A percentile compares a stretch with the other conserved stretches of the same genome.
Evolutionary conservation across 208 protist species (phyloP).

Genomic region (Vickermania spadyakhi): DNA sequence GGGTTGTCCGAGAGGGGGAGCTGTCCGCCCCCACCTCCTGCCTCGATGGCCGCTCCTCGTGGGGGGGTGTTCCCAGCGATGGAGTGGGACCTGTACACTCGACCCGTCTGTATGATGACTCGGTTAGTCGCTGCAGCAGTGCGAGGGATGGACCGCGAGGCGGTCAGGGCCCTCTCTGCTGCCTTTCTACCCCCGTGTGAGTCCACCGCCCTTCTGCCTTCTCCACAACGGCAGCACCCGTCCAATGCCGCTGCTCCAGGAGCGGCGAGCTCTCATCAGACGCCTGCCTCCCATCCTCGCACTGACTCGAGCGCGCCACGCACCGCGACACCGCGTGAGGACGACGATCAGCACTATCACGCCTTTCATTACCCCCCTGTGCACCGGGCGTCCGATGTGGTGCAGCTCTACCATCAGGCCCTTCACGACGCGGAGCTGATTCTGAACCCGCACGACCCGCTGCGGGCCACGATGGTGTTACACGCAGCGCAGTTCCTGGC

Average conservation of each 20-base stretch:
- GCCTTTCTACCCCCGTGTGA: not conserved
- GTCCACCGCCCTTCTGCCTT: constrained; percentile 3
- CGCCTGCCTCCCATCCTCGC: not conserved
- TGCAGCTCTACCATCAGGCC: constrained; percentile 40
- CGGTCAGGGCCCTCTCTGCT: constrained; percentile 11
- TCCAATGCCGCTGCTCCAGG: constrained; percentile 17
- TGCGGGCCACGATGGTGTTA: constrained; percentile 72
- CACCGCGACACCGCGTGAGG: constrained; percentile 13
- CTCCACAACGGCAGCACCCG: constrained; percentile 17
- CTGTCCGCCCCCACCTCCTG: too few species aligned
- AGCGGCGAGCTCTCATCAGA: constrained; percentile 3
- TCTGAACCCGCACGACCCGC: constrained; percentile 75
- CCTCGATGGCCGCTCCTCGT: not conserved
- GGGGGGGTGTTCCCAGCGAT: not conserved
- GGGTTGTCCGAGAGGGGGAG: not conserved
- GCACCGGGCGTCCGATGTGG: constrained; percentile 35
- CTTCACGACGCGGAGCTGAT: constrained; percentile 56
- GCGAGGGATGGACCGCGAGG: constrained; percentile 16
- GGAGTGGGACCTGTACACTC: not conserved
- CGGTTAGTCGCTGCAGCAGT: constrained; percentile 45
- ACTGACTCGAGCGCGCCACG: not conserved
- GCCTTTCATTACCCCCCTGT: constrained; percentile 64
- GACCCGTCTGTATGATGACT: constrained; percentile 37
- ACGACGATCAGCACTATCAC: constrained; percentile 26
- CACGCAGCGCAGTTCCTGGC: constrained; percentile 58